These are phyloP conservation scores for Plectosphaerella sp. DNA, from an alignment of 2,329 filamentous ascomycete species.

Conservation along the genomic window DNA sequence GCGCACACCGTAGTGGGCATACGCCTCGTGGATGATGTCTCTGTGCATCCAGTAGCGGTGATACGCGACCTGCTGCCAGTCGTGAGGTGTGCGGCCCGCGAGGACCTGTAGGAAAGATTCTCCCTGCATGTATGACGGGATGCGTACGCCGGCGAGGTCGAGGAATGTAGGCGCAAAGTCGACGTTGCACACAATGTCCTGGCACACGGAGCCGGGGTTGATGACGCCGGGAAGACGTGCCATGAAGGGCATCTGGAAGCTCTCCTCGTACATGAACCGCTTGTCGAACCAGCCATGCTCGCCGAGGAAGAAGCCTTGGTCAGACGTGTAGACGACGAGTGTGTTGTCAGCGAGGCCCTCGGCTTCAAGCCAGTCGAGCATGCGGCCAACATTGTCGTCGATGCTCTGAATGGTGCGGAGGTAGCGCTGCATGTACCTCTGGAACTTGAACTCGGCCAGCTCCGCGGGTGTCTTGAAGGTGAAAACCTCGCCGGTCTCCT, in stretches of 20 bases:
- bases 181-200: slow-evolving; percentile 49
- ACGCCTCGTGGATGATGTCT: slow-evolving; percentile 42
- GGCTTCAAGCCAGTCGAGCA: slow-evolving; percentile 40
- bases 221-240: slow-evolving; percentile 40
- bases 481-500: slow-evolving; percentile 40
- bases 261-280: slow-evolving; percentile 54
- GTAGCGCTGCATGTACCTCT: slow-evolving; percentile 53
- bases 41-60: slow-evolving; percentile 54
- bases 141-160: slow-evolving; percentile 33
- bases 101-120: slow-evolving; percentile 34
- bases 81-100: slow-evolving; percentile 26
- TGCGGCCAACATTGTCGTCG: slow-evolving; percentile 46
- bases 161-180: slow-evolving; percentile 49
- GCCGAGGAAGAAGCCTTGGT: slow-evolving; percentile 52
- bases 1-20: slow-evolving; percentile 48
- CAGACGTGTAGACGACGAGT: slow-evolving; percentile 48
- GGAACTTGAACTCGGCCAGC: slow-evolving; percentile 49
- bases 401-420: slow-evolving; percentile 46
- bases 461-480: slow-evolving; percentile 35
- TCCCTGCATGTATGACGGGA: slow-evolving; percentile 49
- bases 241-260: slow-evolving; percentile 52
- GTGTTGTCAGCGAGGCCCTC: slow-evolving; percentile 39
- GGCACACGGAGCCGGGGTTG: slow-evolving; percentile 27
- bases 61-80: slow-evolving; percentile 49
- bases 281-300: slow-evolving; percentile 57